Conservation (phyloP, 2,329 filamentous ascomycete genomes). For the Diaporthe citri region DNA sequence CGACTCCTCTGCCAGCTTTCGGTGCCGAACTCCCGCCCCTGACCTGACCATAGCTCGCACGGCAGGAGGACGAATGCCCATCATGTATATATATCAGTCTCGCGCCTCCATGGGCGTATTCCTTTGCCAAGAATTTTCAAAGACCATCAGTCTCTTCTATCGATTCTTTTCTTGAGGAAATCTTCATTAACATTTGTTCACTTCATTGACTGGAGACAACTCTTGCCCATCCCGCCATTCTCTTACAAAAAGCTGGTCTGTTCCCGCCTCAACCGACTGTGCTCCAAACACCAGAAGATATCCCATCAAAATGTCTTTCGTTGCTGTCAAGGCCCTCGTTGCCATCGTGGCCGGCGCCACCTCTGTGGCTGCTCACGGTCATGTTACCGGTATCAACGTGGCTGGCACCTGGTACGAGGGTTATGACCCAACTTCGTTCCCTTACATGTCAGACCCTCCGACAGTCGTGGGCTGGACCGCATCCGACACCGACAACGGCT, state of each 20-base stretch:
- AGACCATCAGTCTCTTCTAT: slow-evolving; percentile 20
- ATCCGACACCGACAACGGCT: slow-evolving; percentile 51
- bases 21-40: not conserved
- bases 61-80: not conserved
- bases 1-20: not conserved
- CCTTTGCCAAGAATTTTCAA: slow-evolving; percentile 4
- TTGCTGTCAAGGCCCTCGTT: slow-evolving; percentile 14
- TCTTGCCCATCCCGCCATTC: not conserved
- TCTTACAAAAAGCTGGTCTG: slow-evolving; percentile 36
- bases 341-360: slow-evolving; percentile 42
- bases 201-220: slow-evolving; percentile 41
- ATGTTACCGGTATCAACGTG: slow-evolving; percentile 48
- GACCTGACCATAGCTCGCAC: not conserved
- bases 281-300: not conserved
- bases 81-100: slow-evolving; percentile 31
- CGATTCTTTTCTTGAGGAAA: slow-evolving; percentile 22
- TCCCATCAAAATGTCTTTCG: slow-evolving; percentile 30
- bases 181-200: slow-evolving; percentile 36
- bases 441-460: slow-evolving; percentile 45
- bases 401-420: slow-evolving; percentile 47
- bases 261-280: not conserved
- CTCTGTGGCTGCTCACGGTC: slow-evolving; percentile 47
- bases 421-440: slow-evolving; percentile 43
- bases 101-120: not conserved
- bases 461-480: slow-evolving; percentile 41